A percentile compares a stretch with the other conserved stretches of the same genome.
These are phyloP conservation scores for Bipolaris cookei DNA, from an alignment of 2,329 filamentous ascomycete species.

Conservation along the genomic window DNA sequence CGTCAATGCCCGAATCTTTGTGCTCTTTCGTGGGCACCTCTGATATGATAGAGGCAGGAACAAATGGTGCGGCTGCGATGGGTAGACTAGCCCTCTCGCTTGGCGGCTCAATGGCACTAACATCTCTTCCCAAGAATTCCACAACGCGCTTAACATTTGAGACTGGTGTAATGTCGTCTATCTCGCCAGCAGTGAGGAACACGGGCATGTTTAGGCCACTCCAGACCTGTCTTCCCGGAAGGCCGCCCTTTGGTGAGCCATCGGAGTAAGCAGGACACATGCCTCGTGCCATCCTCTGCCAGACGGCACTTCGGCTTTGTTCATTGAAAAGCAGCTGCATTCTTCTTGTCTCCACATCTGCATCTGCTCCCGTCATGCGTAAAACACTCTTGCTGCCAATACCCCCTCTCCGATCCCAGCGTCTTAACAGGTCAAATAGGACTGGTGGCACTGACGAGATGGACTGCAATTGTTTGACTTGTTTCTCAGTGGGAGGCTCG, in stretches of 20 bases:
- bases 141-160: slow-evolving; percentile 73
- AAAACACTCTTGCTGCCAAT: slow-evolving; percentile 76
- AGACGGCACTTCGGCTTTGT: slow-evolving; percentile 82
- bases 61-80: slow-evolving; percentile 59
- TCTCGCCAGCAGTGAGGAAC: slow-evolving; percentile 77
- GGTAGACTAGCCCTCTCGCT: slow-evolving; percentile 50
- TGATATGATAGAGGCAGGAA: slow-evolving; percentile 38
- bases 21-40: slow-evolving; percentile 34
- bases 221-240: slow-evolving; percentile 77
- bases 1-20: slow-evolving; percentile 45
- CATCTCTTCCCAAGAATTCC: slow-evolving; percentile 47
- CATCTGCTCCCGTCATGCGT: slow-evolving; percentile 73
- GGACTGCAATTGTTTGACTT: slow-evolving; percentile 59
- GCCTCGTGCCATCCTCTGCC: slow-evolving; percentile 80
- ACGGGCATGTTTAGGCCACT: slow-evolving; percentile 73
- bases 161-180: slow-evolving; percentile 77
- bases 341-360: slow-evolving; percentile 69
- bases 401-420: slow-evolving; percentile 81
- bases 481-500: slow-evolving; percentile 63
- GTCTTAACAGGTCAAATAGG: slow-evolving; percentile 77
- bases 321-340: slow-evolving; percentile 78
- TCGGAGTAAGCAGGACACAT: slow-evolving; percentile 66
- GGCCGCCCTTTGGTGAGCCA: slow-evolving; percentile 63
- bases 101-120: slow-evolving; percentile 42
- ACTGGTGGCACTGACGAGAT: slow-evolving; percentile 72